Evolutionary conservation across 331 rosid species (phyloP), one percentile per base, ranked within the genome.

Genomic region (Phaseolus coccineus): DNA sequence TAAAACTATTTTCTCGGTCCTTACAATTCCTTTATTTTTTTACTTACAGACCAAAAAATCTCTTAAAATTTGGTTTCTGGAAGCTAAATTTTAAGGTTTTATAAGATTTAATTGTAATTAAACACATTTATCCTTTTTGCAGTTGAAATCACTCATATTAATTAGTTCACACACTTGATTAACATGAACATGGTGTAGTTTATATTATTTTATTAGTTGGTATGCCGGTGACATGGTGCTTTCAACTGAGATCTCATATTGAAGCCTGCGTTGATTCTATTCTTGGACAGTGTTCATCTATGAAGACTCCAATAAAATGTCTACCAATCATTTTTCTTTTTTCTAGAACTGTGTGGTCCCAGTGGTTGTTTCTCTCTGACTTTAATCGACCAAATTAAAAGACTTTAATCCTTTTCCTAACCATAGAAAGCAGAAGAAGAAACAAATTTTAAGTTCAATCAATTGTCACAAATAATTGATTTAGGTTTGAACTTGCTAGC

Each of bases 401-500:
- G 24, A 39, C 30, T 51, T 24, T 40, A 15, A 31, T 69, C 39
- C 44, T 11, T 40, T 52, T 61, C 15, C 27, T 46, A 65, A 28
- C 48, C 77, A 24, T 28, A 42, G 74, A 57, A 65, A 77, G 22
- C 66, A 28, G 53, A 4, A 57, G 42, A 81, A 48, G 28, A 9
- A 42, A 8, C 80, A 78, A 83, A 74, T 52, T 35, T 35, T 25
- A 84, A 52, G 87, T 80, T 81, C 10, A 53, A 69, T 81, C 10
- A 78, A 67, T 79, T 65, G 79, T 80, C 87, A 78, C 61, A 69
- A 68, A 69, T 62, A 44, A 61, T 84, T 84, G 71, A 44, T 53
- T 79, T 57, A 8, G 24, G 22, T 50, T 69, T 59, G 47, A 79
- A 22, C 39, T 19, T 35, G 74, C 73, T 25, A 25, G 6, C 63